phyloP scores from a whole-genome alignment of 2,329 filamentous ascomycete species.

The Huntiella savannae region DNA sequence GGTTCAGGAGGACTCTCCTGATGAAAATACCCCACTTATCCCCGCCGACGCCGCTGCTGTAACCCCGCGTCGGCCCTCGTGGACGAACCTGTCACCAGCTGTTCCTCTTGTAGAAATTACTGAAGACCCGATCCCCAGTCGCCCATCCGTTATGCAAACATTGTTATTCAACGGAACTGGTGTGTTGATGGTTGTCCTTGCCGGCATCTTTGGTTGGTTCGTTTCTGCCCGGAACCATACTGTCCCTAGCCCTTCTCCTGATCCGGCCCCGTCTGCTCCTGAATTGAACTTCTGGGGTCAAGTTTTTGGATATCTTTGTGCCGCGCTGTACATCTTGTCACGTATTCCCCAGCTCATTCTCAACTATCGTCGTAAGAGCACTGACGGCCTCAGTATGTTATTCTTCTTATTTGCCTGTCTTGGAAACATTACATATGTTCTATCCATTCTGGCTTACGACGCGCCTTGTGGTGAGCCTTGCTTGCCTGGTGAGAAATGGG shows the following conservation, averaged over 20 bases:
- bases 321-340: slow-evolving; percentile 71
- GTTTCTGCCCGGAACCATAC: slow-evolving; percentile 31
- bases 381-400: slow-evolving; percentile 78
- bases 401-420: slow-evolving; percentile 96
- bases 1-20: slow-evolving; percentile 26
- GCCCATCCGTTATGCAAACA: slow-evolving; percentile 30
- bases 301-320: slow-evolving; percentile 84
- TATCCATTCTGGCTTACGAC: slow-evolving; percentile 81
- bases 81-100: slow-evolving; percentile 56
- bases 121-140: slow-evolving; percentile 22
- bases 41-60: slow-evolving; percentile 19
- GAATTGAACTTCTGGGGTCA: slow-evolving; percentile 56
- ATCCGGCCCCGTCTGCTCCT: slow-evolving; percentile 18
- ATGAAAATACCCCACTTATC: slow-evolving; percentile 35
- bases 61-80: slow-evolving; percentile 31
- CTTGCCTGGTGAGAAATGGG: slow-evolving; percentile 40
- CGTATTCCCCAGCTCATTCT: slow-evolving; percentile 78
- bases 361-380: slow-evolving; percentile 82
- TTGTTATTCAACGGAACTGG: slow-evolving; percentile 56
- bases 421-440: slow-evolving; percentile 82
- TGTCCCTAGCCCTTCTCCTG: neutral
- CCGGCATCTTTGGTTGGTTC: slow-evolving; percentile 75
- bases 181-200: slow-evolving; percentile 63
- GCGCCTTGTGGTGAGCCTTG: slow-evolving; percentile 45
- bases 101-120: slow-evolving; percentile 46